Base-by-base conservation (phyloP, 805 yeast genomes). In the Vanderwaltozyma tropicalis region DNA sequence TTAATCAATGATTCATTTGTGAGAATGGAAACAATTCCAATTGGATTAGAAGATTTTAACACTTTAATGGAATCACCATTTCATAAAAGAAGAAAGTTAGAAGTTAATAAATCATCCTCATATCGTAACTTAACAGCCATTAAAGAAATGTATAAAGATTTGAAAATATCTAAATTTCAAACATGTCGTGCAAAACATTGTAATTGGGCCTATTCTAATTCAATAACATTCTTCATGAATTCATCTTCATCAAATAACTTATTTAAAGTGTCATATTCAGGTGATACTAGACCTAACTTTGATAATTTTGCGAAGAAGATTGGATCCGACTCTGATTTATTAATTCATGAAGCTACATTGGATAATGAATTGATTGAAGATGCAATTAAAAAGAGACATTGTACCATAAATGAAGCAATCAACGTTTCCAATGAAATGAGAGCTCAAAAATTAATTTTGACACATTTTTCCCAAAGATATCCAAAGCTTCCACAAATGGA, bases 401-500 rank as follows among this genome's bases (percentile, higher is more conserved):
- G 94, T 12, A 92, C 99, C 0, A 74, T 87, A 39, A 72, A 81
- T 16, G 97, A 89, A 53, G 97, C 97, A 0, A 67, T 88, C 21
- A 65, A 63, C 13, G 77, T 87, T 2, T 76, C 84, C 1, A 66
- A 71, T 39, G 58, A 64, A 27, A 89, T 92, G 97, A 61, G 70
- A 17, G 86, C 88, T 18, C 66, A 69, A 22, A 74, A 78, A 45
- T 60, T 86, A 20, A 64, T 92, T 4, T 63, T 92, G 30, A 92
- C 98, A 0, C 99, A 92, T 63, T 88, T 92, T 62, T 82, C 95
- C 41, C 94, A 92, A 45, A 69, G 99, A 44, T 92, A 85, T 52
- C 81, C 84, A 2, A 71, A 73, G 42, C 53, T 76, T 17, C 78
- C 76, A 10, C 55, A 54, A 28, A 46, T 59, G 9, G 57, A 59